Evolutionary conservation across 2,329 filamentous ascomycete species (phyloP).

Genomic region (Arthroderma sp.): DNA sequence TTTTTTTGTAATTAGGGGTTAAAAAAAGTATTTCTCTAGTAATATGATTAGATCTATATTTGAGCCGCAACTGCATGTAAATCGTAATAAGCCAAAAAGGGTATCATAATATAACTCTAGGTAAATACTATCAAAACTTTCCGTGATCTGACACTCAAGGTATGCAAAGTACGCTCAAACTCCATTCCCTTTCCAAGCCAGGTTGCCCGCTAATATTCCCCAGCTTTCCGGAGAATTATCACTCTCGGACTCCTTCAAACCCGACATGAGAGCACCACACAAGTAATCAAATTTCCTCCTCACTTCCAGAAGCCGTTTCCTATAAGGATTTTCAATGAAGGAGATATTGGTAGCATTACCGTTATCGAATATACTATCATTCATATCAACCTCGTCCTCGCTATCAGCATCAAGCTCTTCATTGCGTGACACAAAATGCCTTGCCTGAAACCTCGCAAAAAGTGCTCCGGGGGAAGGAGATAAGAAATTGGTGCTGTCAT

Average conservation of each 20-base stretch:
- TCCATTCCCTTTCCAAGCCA: constrained; percentile 39
- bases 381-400: constrained; percentile 14
- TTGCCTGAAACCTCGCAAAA: no score
- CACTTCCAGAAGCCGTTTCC: constrained; percentile 43
- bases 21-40: no score
- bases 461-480: constrained; percentile 5
- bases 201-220: constrained; percentile 69
- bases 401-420: constrained; percentile 12
- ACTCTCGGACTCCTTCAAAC: constrained; percentile 60
- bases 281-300: constrained; percentile 51
- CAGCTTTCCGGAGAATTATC: constrained; percentile 59
- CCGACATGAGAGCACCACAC: constrained; percentile 57
- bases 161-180: no score
- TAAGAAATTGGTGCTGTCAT: constrained; percentile 17
- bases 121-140: no score
- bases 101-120: no score
- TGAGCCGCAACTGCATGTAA: no score
- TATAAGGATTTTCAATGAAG: constrained; percentile 33
- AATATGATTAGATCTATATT: no score
- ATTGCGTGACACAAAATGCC: no score
- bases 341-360: constrained; percentile 29
- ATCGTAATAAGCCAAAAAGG: no score
- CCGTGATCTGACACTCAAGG: no score
- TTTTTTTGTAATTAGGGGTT: background rate
- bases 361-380: constrained; percentile 25